Conservation (phyloP, 2,329 filamentous ascomycete genomes). For the Paradendryphiella salina region DNA sequence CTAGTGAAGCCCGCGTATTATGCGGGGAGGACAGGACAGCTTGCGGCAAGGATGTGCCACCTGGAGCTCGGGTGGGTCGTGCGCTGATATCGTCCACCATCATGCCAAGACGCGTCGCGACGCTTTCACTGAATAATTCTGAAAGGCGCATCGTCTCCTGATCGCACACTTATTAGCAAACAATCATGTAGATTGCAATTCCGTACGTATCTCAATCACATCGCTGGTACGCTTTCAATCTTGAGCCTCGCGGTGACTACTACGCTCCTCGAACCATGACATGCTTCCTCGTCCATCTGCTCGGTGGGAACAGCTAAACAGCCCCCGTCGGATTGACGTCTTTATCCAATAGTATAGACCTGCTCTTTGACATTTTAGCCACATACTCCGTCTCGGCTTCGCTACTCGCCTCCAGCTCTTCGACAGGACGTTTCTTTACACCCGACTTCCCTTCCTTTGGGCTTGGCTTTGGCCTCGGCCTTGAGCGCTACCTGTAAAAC, state of each 20-base stretch:
- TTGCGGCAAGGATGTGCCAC: conserved; percentile 11
- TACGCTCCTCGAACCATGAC: background rate
- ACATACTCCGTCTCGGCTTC: conserved; percentile 14
- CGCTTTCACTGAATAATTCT: background rate
- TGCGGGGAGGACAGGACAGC: conserved; percentile 14
- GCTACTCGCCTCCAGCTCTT: conserved; percentile 5
- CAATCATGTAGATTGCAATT: too few species aligned
- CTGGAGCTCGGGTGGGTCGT: conserved; percentile 6
- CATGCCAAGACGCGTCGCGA: background rate
- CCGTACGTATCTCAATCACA: too few species aligned
- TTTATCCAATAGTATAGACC: conserved; percentile 2
- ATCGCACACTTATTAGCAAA: background rate
- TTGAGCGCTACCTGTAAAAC: background rate
- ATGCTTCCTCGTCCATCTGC: background rate
- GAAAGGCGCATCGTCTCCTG: background rate
- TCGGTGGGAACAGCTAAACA: background rate
- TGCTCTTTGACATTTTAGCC: conserved; percentile 21
- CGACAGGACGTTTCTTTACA: conserved; percentile 16
- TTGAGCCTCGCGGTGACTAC: background rate
- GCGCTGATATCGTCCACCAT: background rate
- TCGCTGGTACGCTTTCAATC: too few species aligned
- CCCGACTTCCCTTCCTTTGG: background rate
- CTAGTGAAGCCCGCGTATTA: conserved; percentile 1
- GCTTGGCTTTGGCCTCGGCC: background rate
- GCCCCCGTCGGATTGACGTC: background rate